Evolutionary conservation across 805 yeast species (phyloP), one percentile per base, ranked within the genome.

Genomic region (Ogataea glucozyma): DNA sequence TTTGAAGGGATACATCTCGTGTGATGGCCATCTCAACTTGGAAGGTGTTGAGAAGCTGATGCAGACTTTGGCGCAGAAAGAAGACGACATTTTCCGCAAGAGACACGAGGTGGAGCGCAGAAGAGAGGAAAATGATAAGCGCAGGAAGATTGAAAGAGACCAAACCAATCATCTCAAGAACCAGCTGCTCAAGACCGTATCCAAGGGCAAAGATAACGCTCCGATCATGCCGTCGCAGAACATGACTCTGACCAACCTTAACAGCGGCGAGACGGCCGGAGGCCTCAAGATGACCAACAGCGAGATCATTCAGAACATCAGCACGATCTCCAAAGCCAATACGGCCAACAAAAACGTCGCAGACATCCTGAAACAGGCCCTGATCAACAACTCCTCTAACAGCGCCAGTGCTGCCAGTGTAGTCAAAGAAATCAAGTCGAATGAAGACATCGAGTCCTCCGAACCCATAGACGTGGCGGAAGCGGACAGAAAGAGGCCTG

Each of bases 1-100:
- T 22, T 71, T 86, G 70, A 79, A 77, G 39, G 85, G 86, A 16
- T 93, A 83, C 62, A 75, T 93, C 58, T 91, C 98, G 1, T 79
- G 90, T 53, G 99, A 93, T 63, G 99, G 99, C 31, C 71, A 72
- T 13, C 74, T 93, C 38, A 81, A 88, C 58, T 63, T 90, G 33
- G 78, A 74, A 29, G 81, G 88, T 40, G 96, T 88, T 4, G 95
- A 90, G 53, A 71, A 72, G 36, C 65, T 93, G 44, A 66, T 93
- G 65, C 61, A 65, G 17, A 77, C 73, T 18, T 70, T 93, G 30
- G 86, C 91, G 7, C 57, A 68, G 24, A 83, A 83, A 57, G 99
- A 93, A 60, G 85, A 80, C 40, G 83, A 74, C 6, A 87, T 93
- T 37, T 87, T 93, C 66, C 72, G 78, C 44, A 74, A 75, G 36